Evolutionary conservation across 148 eudicot species (phyloP).

Genomic region (Silene conica): DNA sequence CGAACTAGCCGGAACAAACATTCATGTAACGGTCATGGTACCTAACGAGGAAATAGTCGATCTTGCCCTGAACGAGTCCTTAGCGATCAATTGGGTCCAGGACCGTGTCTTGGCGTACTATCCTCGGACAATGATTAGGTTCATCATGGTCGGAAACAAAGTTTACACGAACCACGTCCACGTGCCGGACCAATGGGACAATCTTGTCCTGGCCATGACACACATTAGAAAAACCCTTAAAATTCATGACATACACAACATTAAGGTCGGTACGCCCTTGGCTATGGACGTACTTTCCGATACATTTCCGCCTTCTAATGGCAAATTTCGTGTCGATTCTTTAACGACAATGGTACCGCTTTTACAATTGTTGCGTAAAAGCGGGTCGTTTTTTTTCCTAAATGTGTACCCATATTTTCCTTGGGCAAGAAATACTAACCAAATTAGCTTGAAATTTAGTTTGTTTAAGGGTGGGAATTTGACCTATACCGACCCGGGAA

Average conservation of each 20-base stretch:
- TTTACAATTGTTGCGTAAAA: slow-evolving; percentile 42
- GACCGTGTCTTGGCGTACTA: slow-evolving; percentile 56
- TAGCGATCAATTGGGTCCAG: slow-evolving; percentile 55
- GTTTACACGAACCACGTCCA: slow-evolving; percentile 43
- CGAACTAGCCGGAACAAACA: slow-evolving; percentile 41
- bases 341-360: slow-evolving; percentile 37
- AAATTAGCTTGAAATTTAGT: slow-evolving; percentile 49
- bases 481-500: slow-evolving; percentile 45
- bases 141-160: slow-evolving; percentile 73
- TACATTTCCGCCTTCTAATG: slow-evolving; percentile 71
- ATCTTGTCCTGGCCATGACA: slow-evolving; percentile 65
- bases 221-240: slow-evolving; percentile 33
- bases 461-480: slow-evolving; percentile 31
- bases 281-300: slow-evolving; percentile 73
- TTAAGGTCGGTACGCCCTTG: slow-evolving; percentile 70
- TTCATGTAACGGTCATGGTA: slow-evolving; percentile 64
- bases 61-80: slow-evolving; percentile 43
- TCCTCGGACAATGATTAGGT: slow-evolving; percentile 59
- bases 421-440: slow-evolving; percentile 46
- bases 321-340: slow-evolving; percentile 41
- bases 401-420: slow-evolving; percentile 73
- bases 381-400: slow-evolving; percentile 52
- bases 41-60: slow-evolving; percentile 45
- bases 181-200: slow-evolving; percentile 33
- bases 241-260: slow-evolving; percentile 38